Conservation (phyloP, 257 asterid species). For the Solanum habrochaites region DNA sequence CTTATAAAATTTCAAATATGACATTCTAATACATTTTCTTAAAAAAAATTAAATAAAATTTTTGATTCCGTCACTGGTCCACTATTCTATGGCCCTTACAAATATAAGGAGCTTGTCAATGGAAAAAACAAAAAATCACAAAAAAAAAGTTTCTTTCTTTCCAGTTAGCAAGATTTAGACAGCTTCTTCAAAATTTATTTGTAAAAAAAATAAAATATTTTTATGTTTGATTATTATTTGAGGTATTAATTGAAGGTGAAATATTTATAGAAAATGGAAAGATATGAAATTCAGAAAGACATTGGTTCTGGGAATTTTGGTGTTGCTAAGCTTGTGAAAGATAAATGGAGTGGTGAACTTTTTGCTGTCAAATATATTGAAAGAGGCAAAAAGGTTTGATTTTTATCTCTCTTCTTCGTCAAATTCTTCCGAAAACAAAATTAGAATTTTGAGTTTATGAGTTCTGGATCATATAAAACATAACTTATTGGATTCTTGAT, state of each 20-base stretch:
- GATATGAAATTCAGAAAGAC: neutral
- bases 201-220: too few species aligned
- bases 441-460: neutral
- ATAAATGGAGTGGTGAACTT: slow-evolving; percentile 20
- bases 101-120: neutral
- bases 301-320: slow-evolving; percentile 8
- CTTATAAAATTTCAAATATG: neutral
- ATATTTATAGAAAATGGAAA: neutral
- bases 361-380: slow-evolving; percentile 35
- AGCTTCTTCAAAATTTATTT: neutral
- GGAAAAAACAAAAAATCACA: neutral
- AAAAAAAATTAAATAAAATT: neutral
- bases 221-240: neutral
- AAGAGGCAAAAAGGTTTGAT: slow-evolving; percentile 37
- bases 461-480: neutral
- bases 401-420: neutral
- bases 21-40: too few species aligned
- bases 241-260: neutral
- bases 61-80: neutral
- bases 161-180: neutral
- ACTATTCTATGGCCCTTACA: neutral
- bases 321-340: slow-evolving; percentile 6
- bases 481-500: neutral
- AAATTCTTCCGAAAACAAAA: neutral
- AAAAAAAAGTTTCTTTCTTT: neutral